These are phyloP conservation scores for Cystobasidium pallidum DNA, from an alignment of 1,284 basidiomycete genomes.

Conservation along the genomic window DNA sequence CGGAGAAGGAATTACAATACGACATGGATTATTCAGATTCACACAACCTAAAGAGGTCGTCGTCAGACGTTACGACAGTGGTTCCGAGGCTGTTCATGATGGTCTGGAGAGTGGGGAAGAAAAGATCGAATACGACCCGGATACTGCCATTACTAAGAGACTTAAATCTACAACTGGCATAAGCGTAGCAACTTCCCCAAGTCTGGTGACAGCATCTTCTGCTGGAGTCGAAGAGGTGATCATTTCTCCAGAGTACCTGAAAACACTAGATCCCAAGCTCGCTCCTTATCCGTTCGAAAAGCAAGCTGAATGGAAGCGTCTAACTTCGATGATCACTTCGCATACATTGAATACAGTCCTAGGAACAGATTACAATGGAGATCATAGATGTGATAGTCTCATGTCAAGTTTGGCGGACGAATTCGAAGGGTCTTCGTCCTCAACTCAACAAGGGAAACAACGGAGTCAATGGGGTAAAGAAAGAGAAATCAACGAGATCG, in stretches of 20 bases:
- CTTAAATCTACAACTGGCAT: neutral
- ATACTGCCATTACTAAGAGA: neutral
- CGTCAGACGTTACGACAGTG: slow-evolving; percentile 22
- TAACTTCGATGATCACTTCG: slow-evolving; percentile 53
- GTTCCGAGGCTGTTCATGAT: slow-evolving; percentile 16
- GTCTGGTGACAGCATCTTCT: neutral
- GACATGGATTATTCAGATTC: slow-evolving; percentile 47
- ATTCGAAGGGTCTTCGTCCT: slow-evolving; percentile 24
- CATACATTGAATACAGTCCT: slow-evolving; percentile 54
- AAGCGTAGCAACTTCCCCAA: neutral
- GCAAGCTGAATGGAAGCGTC: slow-evolving; percentile 54
- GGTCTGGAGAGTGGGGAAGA: neutral
- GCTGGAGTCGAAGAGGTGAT: slow-evolving; percentile 28
- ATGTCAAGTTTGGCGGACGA: slow-evolving; percentile 46
- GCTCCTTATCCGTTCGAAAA: slow-evolving; percentile 58
- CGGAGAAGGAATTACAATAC: slow-evolving; percentile 43
- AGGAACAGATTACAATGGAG: slow-evolving; percentile 51
- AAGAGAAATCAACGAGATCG: slow-evolving; percentile 35
- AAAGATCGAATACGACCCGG: neutral
- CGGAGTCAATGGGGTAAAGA: slow-evolving; percentile 25
- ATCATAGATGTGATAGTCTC: slow-evolving; percentile 54
- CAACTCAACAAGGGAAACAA: slow-evolving; percentile 1
- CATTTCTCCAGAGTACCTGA: slow-evolving; percentile 57
- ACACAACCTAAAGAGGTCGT: slow-evolving; percentile 33
- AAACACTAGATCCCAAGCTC: slow-evolving; percentile 56